phyloP scores from a whole-genome alignment of 1,284 basidiomycete species.

The Ustilago loliicola region DNA sequence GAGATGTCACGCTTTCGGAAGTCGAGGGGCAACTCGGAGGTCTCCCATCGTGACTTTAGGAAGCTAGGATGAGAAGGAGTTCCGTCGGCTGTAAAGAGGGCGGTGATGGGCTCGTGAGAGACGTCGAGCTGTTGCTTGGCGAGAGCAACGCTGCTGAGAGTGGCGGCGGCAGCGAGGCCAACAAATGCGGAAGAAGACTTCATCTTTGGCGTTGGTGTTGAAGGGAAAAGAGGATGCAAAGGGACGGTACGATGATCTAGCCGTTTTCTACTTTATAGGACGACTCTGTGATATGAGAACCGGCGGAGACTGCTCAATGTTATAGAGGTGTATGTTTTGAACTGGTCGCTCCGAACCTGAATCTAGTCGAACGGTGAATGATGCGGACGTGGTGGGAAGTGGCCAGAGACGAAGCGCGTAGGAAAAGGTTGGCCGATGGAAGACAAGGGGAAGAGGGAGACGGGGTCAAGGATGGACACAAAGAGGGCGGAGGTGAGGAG shows the following conservation, averaged over 20 bases:
- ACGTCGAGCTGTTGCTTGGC: constrained; percentile 43
- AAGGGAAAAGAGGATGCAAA: not conserved
- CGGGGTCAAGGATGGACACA: not conserved
- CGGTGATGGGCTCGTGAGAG: constrained; percentile 41
- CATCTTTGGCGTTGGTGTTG: constrained; percentile 19
- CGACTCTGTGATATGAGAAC: not conserved
- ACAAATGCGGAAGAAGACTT: constrained; percentile 35
- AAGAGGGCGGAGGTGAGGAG: constrained; percentile 4
- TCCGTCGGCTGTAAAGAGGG: constrained; percentile 39
- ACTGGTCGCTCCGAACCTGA: not conserved
- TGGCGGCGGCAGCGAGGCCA: constrained; percentile 42
- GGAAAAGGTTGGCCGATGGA: constrained; percentile 1
- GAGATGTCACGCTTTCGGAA: constrained; percentile 45
- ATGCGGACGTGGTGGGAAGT: not conserved
- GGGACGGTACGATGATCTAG: not conserved
- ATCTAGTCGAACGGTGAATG: not conserved
- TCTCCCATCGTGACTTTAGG: constrained; percentile 43
- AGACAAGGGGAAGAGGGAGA: not conserved
- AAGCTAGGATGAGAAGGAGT: constrained; percentile 36
- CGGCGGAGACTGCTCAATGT: not conserved
- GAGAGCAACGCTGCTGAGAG: constrained; percentile 18
- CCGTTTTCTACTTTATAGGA: constrained; percentile 4
- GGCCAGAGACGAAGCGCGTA: not conserved
- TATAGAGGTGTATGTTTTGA: not conserved
- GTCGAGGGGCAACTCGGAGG: constrained; percentile 42